Evolutionary conservation across 805 yeast species (phyloP).

Genomic region (Citeromyces matritensis): DNA sequence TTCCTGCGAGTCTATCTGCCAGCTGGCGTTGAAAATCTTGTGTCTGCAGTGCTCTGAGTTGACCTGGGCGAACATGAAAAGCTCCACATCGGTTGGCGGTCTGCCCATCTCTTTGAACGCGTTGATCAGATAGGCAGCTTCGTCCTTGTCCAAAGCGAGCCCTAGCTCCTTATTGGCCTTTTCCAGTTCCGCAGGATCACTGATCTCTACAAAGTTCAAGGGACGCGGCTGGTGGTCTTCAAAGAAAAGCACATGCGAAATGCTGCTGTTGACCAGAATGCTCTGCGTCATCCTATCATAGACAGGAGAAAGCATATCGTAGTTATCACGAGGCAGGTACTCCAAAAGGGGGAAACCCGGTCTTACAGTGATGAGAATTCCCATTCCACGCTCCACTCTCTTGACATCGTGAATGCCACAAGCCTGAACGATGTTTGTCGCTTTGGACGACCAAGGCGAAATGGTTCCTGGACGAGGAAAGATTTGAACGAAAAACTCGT

Average conservation of each 20-base stretch:
- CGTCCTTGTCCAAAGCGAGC: conserved; percentile 88
- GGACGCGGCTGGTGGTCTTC: conserved; percentile 74
- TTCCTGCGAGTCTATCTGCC: conserved; percentile 81
- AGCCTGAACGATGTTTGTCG: conserved; percentile 83
- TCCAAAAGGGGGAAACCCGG: conserved; percentile 55
- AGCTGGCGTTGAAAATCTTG: conserved; percentile 94
- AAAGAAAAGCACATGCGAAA: conserved; percentile 56
- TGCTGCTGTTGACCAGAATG: conserved; percentile 39
- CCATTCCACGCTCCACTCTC: conserved; percentile 84
- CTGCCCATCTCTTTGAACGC: conserved; percentile 71
- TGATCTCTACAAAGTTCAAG: conserved; percentile 54
- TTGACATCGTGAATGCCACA: conserved; percentile 69
- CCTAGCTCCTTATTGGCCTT: conserved; percentile 78
- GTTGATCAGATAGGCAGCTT: conserved; percentile 71
- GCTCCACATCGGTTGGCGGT: conserved; percentile 94
- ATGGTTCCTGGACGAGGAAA: conserved; percentile 93
- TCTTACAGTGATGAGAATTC: conserved; percentile 55
- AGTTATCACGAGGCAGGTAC: conserved; percentile 29
- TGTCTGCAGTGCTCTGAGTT: conserved; percentile 99
- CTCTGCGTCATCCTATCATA: conserved; percentile 93
- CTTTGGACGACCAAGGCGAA: conserved; percentile 98
- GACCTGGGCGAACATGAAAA: conserved; percentile 98
- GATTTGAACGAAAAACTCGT: conserved; percentile 51
- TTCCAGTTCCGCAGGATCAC: conserved; percentile 39
- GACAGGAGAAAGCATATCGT: conserved; percentile 49